Conservation (phyloP, 345 rosid species). For the Linum trigynum region DNA sequence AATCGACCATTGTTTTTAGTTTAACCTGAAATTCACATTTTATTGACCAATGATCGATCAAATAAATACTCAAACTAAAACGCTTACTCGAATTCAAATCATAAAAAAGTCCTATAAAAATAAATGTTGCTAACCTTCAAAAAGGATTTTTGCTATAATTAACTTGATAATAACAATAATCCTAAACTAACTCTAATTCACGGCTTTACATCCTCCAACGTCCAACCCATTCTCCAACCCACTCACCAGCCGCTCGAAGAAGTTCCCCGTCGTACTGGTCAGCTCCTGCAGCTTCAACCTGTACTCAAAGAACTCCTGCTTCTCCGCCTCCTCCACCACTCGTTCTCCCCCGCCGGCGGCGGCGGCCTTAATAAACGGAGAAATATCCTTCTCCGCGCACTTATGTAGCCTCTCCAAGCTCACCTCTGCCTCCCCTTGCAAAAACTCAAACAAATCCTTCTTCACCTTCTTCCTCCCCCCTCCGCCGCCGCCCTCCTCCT, state of each 20-base stretch:
- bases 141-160: no score
- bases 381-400: conserved; percentile 6
- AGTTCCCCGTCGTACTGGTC: background rate
- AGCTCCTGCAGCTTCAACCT: background rate
- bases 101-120: no score
- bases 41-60: no score
- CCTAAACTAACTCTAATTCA: no score
- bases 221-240: background rate
- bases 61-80: no score
- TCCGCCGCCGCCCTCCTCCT: background rate
- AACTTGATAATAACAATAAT: no score
- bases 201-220: background rate
- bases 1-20: no score
- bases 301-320: background rate
- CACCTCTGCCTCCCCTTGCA: conserved; percentile 13
- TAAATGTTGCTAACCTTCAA: no score
- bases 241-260: background rate
- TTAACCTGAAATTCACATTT: no score
- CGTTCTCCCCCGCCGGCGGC: background rate
- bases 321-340: background rate
- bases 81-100: no score
- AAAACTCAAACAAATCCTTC: conserved; percentile 10
- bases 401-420: conserved; percentile 11
- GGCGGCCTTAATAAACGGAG: background rate
- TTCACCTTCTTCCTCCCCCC: background rate